phyloP scores from a whole-genome alignment of 805 yeast genomes.

The Spathaspora hagerdaliae region DNA sequence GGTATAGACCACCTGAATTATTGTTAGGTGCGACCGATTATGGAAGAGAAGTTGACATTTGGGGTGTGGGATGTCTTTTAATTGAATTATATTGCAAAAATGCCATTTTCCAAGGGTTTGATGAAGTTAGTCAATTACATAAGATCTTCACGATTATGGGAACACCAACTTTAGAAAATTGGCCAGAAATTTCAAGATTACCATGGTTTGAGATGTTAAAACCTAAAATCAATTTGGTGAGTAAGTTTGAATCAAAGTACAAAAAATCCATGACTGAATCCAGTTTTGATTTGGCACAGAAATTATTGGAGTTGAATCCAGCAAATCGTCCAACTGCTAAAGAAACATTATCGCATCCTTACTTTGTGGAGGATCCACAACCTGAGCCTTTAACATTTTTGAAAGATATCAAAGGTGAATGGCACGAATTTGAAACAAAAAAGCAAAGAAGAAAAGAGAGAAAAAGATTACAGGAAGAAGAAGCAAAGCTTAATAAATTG shows the following conservation, averaged over 20 bases:
- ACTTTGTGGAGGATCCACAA: conserved; percentile 66
- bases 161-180: conserved; percentile 64
- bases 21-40: conserved; percentile 87
- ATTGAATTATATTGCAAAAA: conserved; percentile 71
- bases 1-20: conserved; percentile 97
- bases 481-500: neutral
- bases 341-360: conserved; percentile 62
- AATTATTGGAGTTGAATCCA: conserved; percentile 69
- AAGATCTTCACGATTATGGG: conserved; percentile 84
- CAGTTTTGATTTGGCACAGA: conserved; percentile 62
- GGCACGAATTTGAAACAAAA: conserved; percentile 97
- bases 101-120: conserved; percentile 83
- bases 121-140: conserved; percentile 80
- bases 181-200: conserved; percentile 75
- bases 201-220: conserved; percentile 92
- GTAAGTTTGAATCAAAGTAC: conserved; percentile 27
- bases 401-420: conserved; percentile 68
- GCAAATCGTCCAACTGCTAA: conserved; percentile 58
- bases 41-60: conserved; percentile 86
- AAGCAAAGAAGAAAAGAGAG: conserved; percentile 57
- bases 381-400: conserved; percentile 58
- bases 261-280: conserved; percentile 43
- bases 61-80: conserved; percentile 95
- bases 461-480: conserved; percentile 33
- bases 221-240: conserved; percentile 43